Evolutionary conservation across 2,329 filamentous ascomycete genomes (phyloP).

Genomic region (Alternaria panax): DNA sequence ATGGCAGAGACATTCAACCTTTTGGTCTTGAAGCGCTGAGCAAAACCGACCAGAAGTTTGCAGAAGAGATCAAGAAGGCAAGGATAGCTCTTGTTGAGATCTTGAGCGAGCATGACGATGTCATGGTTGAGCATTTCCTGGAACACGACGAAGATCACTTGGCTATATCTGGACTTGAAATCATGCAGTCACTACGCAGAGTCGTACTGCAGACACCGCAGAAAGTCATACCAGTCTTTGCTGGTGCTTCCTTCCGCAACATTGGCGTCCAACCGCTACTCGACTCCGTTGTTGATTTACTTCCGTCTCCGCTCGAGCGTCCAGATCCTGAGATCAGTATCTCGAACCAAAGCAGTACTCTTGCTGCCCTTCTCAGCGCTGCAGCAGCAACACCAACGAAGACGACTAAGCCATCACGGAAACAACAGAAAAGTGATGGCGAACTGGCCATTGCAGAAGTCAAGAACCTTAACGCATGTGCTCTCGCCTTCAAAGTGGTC

Average conservation of each 20-base stretch:
- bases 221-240: slow-evolving; percentile 83
- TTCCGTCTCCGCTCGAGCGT: slow-evolving; percentile 82
- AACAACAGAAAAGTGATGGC: slow-evolving; percentile 13
- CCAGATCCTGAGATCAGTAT: slow-evolving; percentile 80
- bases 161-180: slow-evolving; percentile 68
- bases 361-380: slow-evolving; percentile 56
- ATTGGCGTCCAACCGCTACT: slow-evolving; percentile 92
- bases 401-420: slow-evolving; percentile 20
- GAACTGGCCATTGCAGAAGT: slow-evolving; percentile 45
- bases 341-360: slow-evolving; percentile 63
- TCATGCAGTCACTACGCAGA: slow-evolving; percentile 77
- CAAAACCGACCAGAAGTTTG: slow-evolving; percentile 58
- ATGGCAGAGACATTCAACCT: slow-evolving; percentile 68
- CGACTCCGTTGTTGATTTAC: slow-evolving; percentile 84
- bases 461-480: slow-evolving; percentile 73
- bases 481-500: slow-evolving; percentile 89
- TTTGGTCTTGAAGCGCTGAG: slow-evolving; percentile 64
- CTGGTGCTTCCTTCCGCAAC: slow-evolving; percentile 90
- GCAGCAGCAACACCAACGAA: slow-evolving; percentile 34
- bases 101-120: slow-evolving; percentile 87
- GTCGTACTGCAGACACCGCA: slow-evolving; percentile 74
- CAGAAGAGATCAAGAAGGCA: slow-evolving; percentile 75
- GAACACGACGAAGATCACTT: slow-evolving; percentile 77
- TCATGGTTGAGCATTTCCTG: slow-evolving; percentile 83
- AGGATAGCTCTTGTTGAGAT: slow-evolving; percentile 80